Conservation (phyloP, 1,284 basidiomycete species). For the Cutaneotrichosporon sp. region DNA sequence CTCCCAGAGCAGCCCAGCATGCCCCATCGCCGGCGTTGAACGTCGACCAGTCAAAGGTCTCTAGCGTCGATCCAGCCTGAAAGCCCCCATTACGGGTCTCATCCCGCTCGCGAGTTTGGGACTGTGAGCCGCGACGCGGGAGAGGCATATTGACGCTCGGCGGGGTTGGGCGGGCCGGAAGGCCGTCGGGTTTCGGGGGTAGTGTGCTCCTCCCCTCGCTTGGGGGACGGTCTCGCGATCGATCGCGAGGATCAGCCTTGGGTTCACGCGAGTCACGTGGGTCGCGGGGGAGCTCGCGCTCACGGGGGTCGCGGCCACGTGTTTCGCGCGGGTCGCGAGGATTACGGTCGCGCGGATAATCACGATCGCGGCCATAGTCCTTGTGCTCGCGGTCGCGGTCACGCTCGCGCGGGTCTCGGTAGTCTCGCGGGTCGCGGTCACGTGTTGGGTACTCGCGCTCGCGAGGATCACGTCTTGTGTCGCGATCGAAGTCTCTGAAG, state of each 20-base stretch:
- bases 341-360: conserved; percentile 10
- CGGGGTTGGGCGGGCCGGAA: conserved; percentile 17
- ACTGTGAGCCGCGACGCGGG: conserved; percentile 13
- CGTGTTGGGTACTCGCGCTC: conserved; percentile 7
- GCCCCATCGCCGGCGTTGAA: conserved; percentile 43
- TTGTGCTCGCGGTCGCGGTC: conserved; percentile 11
- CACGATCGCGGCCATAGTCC: conserved; percentile 4
- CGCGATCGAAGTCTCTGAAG: conserved; percentile 9
- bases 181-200: conserved; percentile 18
- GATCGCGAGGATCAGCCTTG: background rate
- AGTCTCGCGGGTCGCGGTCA: conserved; percentile 6
- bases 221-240: background rate
- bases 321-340: background rate
- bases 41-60: conserved; percentile 32
- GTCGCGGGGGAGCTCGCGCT: background rate
- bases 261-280: background rate
- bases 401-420: conserved; percentile 3
- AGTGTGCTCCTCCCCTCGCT: conserved; percentile 11
- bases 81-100: background rate
- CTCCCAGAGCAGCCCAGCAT: conserved; percentile 37
- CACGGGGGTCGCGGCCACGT: conserved; percentile 1
- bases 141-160: background rate
- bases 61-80: background rate
- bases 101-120: background rate
- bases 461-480: conserved; percentile 1